Evolutionary conservation across 1,284 basidiomycete species (phyloP).

Genomic region (Trichosporon ovoides): DNA sequence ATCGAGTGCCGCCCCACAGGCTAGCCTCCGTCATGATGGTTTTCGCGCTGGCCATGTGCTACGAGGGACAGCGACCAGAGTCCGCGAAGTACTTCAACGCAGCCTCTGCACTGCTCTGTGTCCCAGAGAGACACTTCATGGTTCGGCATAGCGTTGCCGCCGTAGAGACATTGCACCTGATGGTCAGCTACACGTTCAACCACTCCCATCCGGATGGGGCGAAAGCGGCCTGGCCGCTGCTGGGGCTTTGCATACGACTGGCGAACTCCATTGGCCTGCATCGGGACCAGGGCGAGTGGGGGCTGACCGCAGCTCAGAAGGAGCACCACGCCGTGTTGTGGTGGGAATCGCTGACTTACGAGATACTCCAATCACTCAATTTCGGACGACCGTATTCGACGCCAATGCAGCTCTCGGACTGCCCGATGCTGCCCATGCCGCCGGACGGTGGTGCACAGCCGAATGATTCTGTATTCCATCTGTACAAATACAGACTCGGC

Average conservation of each 20-base stretch:
- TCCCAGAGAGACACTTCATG: constrained; percentile 22
- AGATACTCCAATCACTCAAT: constrained; percentile 27
- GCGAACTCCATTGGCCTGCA: constrained; percentile 21
- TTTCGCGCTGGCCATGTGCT: constrained; percentile 14
- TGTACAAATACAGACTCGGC: constrained; percentile 20
- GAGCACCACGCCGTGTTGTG: constrained; percentile 18
- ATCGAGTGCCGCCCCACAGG: constrained; percentile 19
- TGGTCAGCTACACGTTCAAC: constrained; percentile 24
- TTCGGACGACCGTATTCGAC: constrained; percentile 28
- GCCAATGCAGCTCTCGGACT: constrained; percentile 21
- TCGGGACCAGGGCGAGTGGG: constrained; percentile 26
- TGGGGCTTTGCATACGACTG: constrained; percentile 21
- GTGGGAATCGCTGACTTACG: constrained; percentile 25
- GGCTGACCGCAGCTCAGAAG: constrained; percentile 18
- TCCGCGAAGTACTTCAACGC: constrained; percentile 17
- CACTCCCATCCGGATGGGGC: constrained; percentile 18
- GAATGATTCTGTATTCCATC: constrained; percentile 20
- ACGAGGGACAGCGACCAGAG: constrained; percentile 9
- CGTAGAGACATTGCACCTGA: constrained; percentile 25
- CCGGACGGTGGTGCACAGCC: constrained; percentile 12
- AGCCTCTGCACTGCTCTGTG: constrained; percentile 17
- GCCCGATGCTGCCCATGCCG: constrained; percentile 14
- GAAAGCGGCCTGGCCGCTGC: constrained; percentile 22
- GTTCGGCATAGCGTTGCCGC: constrained; percentile 20
- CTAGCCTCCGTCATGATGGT: constrained; percentile 21